phyloP scores from a whole-genome alignment of 2,329 filamentous ascomycete genomes.

The Dactylellina cionopaga region DNA sequence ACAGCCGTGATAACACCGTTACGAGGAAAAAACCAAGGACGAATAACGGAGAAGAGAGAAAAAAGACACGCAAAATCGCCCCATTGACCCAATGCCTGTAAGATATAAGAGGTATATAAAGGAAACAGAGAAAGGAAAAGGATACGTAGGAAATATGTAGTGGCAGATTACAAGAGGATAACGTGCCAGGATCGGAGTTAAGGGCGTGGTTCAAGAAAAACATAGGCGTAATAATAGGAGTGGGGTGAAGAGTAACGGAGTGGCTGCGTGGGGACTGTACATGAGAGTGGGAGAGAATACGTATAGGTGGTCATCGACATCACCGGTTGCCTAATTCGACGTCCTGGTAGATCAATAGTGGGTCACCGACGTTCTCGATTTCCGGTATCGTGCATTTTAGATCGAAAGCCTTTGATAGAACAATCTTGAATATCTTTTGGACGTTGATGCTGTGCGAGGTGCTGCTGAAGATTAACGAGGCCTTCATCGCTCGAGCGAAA shows the following conservation, averaged over 20 bases:
- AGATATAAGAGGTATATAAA: conserved; percentile 43
- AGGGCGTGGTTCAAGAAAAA: conserved; percentile 1
- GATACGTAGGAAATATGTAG: conserved; percentile 51
- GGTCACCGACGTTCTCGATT: conserved; percentile 97
- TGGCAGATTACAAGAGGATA: conserved; percentile 39
- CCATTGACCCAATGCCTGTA: conserved; percentile 52
- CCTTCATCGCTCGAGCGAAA: conserved; percentile 80
- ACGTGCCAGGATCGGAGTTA: conserved; percentile 46
- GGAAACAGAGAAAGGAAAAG: conserved; percentile 39
- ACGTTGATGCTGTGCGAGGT: conserved; percentile 99
- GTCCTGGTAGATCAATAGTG: conserved; percentile 84
- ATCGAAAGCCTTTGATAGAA: conserved; percentile 97
- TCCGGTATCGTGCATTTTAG: conserved; percentile 98
- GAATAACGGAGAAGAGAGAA: conserved; percentile 17
- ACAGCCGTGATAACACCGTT: conserved; percentile 54
- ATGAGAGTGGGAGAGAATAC: conserved; percentile 32
- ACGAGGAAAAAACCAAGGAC: conserved; percentile 36
- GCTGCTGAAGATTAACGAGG: conserved; percentile 96
- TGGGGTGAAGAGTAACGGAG: conserved; percentile 50
- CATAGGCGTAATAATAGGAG: conserved; percentile 25
- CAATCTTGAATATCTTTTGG: conserved; percentile 99
- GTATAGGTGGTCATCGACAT: neutral
- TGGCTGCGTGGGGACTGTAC: conserved; percentile 50
- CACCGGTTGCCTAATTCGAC: conserved; percentile 54
- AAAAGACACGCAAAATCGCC: conserved; percentile 47